Conservation (phyloP, 1,284 basidiomycete genomes). For the Rhodotorula sp. region DNA sequence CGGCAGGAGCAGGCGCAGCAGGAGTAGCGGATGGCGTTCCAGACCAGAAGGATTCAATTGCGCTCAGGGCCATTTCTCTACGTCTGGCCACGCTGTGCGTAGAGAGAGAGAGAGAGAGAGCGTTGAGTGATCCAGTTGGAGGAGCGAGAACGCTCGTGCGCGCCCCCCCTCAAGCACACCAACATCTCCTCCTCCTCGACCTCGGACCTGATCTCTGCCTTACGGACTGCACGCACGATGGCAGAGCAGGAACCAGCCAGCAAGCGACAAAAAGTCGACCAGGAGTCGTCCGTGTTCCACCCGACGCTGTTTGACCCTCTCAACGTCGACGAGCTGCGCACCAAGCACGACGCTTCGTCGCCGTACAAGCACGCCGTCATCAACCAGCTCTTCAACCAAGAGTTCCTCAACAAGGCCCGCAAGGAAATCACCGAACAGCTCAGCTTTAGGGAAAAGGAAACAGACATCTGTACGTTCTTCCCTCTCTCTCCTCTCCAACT, state of each 20-base stretch:
- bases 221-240: not conserved
- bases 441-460: constrained; percentile 94
- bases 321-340: constrained; percentile 59
- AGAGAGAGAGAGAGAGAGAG: too few species aligned
- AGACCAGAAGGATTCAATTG: constrained; percentile 1
- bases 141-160: not conserved
- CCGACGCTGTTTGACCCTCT: constrained; percentile 60
- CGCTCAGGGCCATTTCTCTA: not conserved
- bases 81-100: not conserved
- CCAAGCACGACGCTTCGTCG: constrained; percentile 60
- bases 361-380: constrained; percentile 72
- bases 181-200: not conserved
- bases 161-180: not conserved
- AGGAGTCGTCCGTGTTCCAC: constrained; percentile 49
- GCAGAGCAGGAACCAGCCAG: constrained; percentile 12
- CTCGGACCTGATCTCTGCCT: not conserved
- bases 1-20: not conserved
- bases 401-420: constrained; percentile 38
- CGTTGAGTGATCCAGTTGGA: not conserved
- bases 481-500: too few species aligned
- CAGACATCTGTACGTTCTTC: constrained; percentile 90
- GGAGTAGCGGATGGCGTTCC: not conserved
- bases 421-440: constrained; percentile 69
- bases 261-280: constrained; percentile 24
- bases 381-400: constrained; percentile 64